Evolutionary conservation across 805 yeast genomes (phyloP).

Genomic region (Ogataea minuta): DNA sequence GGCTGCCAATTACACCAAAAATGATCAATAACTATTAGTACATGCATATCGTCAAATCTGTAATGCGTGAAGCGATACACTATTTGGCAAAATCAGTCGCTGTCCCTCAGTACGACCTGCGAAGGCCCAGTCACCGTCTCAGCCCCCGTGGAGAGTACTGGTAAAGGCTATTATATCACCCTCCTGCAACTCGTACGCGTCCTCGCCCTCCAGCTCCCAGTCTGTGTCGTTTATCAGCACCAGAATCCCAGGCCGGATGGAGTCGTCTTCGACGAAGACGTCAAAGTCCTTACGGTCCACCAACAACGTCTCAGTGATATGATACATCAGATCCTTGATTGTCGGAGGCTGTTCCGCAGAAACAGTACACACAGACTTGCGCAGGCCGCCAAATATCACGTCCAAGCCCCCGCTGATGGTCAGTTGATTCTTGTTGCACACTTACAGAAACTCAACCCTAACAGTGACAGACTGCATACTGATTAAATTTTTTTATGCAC

Average conservation of each 20-base stretch:
- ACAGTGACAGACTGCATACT: constrained; percentile 34
- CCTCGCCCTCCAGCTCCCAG: constrained; percentile 94
- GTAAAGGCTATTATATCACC: constrained; percentile 85
- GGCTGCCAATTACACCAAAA: constrained; percentile 60
- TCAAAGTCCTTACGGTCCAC: constrained; percentile 60
- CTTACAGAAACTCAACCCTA: constrained; percentile 43
- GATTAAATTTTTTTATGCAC: constrained; percentile 5
- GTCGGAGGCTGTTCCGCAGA: constrained; percentile 35
- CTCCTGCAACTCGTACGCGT: constrained; percentile 69
- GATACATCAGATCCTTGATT: constrained; percentile 51
- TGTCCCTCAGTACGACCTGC: too few relatives aligned
- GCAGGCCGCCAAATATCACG: constrained; percentile 61
- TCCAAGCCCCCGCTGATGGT: constrained; percentile 76
- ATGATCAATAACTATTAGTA: constrained; percentile 20
- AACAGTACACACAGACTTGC: constrained; percentile 49
- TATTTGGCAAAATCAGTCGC: too few relatives aligned
- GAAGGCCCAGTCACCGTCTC: constrained; percentile 11
- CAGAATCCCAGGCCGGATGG: constrained; percentile 86
- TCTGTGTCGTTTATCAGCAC: constrained; percentile 92
- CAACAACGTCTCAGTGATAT: constrained; percentile 54
- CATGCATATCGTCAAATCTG: too few relatives aligned
- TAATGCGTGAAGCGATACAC: too few relatives aligned
- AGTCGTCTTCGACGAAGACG: constrained; percentile 78
- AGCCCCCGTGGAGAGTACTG: constrained; percentile 94
- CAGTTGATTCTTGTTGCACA: constrained; percentile 7